Conservation (phyloP, 2,329 filamentous ascomycete species). For the Claviceps citrina region DNA sequence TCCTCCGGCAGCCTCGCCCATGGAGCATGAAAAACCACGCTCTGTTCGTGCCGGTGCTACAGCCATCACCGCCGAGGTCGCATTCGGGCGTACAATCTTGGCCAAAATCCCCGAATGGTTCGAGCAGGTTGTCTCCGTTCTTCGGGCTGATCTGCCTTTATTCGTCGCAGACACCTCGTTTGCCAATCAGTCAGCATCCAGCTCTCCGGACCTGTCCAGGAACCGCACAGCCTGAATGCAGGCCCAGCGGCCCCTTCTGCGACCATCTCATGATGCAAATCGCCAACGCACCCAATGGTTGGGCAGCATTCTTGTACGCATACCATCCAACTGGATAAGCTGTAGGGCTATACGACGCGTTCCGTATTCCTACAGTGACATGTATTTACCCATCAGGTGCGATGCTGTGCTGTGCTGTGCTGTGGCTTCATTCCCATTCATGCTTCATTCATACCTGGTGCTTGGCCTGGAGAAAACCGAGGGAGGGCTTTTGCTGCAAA, state of each 20-base stretch:
- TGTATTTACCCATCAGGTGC: background rate
- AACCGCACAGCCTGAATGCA: constrained; percentile 6
- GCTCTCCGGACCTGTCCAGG: constrained; percentile 2
- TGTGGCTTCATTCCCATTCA: background rate
- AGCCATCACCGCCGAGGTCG: background rate
- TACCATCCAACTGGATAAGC: constrained; percentile 1
- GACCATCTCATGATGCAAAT: constrained; percentile 5
- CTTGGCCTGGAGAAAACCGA: background rate
- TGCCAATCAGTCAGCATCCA: constrained; percentile 3
- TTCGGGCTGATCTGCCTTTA: background rate
- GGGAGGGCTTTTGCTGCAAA: background rate
- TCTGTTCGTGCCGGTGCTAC: background rate
- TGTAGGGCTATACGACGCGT: background rate
- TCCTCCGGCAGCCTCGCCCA: background rate
- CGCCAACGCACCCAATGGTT: constrained; percentile 5
- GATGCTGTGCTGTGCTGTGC: background rate
- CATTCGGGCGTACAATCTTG: too few species aligned
- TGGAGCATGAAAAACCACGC: background rate
- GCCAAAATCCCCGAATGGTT: background rate
- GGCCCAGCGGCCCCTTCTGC: constrained; percentile 4
- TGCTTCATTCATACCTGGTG: background rate
- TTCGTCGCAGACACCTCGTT: background rate
- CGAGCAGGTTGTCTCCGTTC: background rate
- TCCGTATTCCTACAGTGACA: background rate
- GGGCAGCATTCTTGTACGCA: constrained; percentile 4